Evolutionary conservation across 2,329 filamentous ascomycete genomes (phyloP).

Genomic region (Fusarium oligoseptatum): DNA sequence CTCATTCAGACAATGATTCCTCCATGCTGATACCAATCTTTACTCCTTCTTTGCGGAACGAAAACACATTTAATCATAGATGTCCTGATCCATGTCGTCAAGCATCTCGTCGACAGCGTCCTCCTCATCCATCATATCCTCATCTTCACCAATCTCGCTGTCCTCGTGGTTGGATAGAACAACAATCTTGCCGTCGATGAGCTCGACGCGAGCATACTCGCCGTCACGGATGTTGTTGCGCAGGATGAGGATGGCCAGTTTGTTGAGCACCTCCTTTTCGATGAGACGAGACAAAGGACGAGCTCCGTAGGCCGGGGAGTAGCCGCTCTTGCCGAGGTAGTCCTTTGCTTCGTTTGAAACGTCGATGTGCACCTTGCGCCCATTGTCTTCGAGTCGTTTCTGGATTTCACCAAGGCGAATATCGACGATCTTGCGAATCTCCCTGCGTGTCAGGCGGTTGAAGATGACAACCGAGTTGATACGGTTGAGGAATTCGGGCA

Average conservation of each 20-base stretch:
- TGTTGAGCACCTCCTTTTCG: constrained; percentile 97
- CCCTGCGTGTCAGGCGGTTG: constrained; percentile 89
- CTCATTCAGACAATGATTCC: constrained; percentile 11
- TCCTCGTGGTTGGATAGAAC: constrained; percentile 86
- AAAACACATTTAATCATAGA: constrained; percentile 55
- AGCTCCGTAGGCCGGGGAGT: constrained; percentile 95
- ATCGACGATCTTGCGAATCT: constrained; percentile 97
- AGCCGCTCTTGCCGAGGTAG: constrained; percentile 90
- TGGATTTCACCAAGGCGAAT: constrained; percentile 90
- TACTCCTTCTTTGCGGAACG: background rate
- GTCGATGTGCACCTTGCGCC: constrained; percentile 86
- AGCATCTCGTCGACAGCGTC: constrained; percentile 79
- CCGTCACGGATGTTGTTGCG: constrained; percentile 87
- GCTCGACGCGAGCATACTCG: constrained; percentile 82
- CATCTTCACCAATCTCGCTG: constrained; percentile 72
- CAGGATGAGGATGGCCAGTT: constrained; percentile 90
- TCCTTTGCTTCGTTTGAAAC: constrained; percentile 89
- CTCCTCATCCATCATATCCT: constrained; percentile 79
- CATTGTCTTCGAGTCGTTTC: constrained; percentile 87
- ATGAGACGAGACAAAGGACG: constrained; percentile 90
- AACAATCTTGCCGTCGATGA: constrained; percentile 82
- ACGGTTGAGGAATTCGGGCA: constrained; percentile 98
- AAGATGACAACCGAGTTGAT: constrained; percentile 98
- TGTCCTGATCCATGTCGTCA: constrained; percentile 72
- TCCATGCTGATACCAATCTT: constrained; percentile 15